Evolutionary conservation across 257 asterid species (phyloP), one percentile per base, ranked within the genome.

Genomic region (Solanum virginianum): DNA sequence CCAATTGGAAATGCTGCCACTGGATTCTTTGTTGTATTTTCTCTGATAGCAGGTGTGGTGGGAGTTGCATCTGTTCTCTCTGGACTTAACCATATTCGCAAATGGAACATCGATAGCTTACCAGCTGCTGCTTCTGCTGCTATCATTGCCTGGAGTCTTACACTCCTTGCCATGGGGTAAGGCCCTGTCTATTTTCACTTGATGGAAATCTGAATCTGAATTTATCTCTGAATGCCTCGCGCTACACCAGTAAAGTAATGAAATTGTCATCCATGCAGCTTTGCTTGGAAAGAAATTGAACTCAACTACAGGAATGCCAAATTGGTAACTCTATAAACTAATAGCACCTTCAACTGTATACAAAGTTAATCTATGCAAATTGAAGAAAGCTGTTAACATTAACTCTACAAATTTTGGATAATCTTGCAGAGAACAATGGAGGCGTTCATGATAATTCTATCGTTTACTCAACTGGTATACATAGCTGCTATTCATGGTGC

Each of bases 1-100:
- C 98, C 99, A 0, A 95, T 96, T 94, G 99, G 99, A 62, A 96
- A 96, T 70, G 93, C 96, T 0, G 98, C 99, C 14, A 96, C 98
- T 2, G 99, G 99, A 72, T 96, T 96, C 90, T 95, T 96, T 29
- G 98, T 94, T 43, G 32, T 88, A 69, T 93, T 96, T 60, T 85
- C 96, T 17, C 10, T 96, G 90, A 89, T 96, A 11, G 99, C 99
- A 43, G 92, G 97, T 39, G 98, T 93, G 54, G 96, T 91, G 14
- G 99, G 99, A 45, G 88, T 93, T 10, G 97, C 95, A 0, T 90
- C 98, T 17, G 86, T 87, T 80, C 75, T 97, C 68, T 71, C 93
- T 1, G 99, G 99, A 66, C 18, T 93, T 26, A 92, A 87, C 92
- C 96, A 92, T 86, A 70, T 91, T 71, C 94, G 93, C 0, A 84